These are phyloP conservation scores for Trichosporon sp. DNA, from an alignment of 1,284 basidiomycete genomes.

Conservation along the genomic window DNA sequence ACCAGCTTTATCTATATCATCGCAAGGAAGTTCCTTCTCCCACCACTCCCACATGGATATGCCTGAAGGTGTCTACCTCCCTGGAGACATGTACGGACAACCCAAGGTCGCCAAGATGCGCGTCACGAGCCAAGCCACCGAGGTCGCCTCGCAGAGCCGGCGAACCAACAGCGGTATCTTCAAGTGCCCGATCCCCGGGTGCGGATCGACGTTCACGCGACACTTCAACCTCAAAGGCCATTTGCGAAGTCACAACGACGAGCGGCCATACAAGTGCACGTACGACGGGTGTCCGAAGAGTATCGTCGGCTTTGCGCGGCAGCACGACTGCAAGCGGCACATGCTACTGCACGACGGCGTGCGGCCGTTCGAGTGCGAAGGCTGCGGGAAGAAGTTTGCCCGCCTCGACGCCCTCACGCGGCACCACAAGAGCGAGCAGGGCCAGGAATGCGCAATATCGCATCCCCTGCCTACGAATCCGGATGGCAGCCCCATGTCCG, in stretches of 20 bases:
- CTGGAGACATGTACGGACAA: background rate
- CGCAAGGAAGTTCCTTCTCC: conserved; percentile 38
- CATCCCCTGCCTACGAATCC: conserved; percentile 47
- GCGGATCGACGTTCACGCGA: conserved; percentile 87
- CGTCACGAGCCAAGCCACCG: conserved; percentile 91
- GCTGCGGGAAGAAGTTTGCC: conserved; percentile 91
- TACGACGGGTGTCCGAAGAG: conserved; percentile 88
- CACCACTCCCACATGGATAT: conserved; percentile 38
- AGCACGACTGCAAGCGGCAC: conserved; percentile 94
- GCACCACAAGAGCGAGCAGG: conserved; percentile 50
- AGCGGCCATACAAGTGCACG: conserved; percentile 85
- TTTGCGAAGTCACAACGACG: conserved; percentile 91
- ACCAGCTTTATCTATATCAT: conserved; percentile 40
- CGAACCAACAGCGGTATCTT: conserved; percentile 86
- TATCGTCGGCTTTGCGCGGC: conserved; percentile 67
- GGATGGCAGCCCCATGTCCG: conserved; percentile 45
- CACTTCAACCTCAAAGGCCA: conserved; percentile 65
- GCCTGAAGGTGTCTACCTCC: conserved; percentile 29
- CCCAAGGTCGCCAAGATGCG: conserved; percentile 71
- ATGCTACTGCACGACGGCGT: conserved; percentile 80
- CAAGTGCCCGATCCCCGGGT: conserved; percentile 79
- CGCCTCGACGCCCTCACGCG: conserved; percentile 82
- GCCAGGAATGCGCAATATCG: conserved; percentile 45
- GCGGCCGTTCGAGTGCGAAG: conserved; percentile 78
- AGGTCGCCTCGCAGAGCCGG: conserved; percentile 81